These are phyloP conservation scores for Abrus precatorius DNA, from an alignment of 306 rosid genomes.

Conservation along the genomic window DNA sequence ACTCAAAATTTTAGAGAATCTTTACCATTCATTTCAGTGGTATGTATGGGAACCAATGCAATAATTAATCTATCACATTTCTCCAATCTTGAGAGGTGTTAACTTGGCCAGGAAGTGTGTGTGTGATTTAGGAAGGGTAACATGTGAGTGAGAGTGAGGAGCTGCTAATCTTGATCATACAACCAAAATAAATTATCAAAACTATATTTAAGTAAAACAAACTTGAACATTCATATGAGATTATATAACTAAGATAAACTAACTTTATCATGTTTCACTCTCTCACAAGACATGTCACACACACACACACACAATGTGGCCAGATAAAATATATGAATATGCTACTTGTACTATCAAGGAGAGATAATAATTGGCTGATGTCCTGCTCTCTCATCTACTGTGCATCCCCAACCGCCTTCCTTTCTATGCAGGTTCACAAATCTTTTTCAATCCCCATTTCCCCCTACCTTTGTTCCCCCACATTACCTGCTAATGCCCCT, in stretches of 20 bases:
- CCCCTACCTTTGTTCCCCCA: background rate
- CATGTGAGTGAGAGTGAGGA: background rate
- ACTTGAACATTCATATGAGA: background rate
- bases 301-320: background rate
- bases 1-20: conserved; percentile 27
- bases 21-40: conserved; percentile 22
- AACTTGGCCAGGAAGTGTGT: background rate
- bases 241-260: background rate
- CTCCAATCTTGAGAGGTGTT: conserved; percentile 3
- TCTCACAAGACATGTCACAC: background rate
- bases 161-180: background rate
- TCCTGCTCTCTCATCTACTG: conserved; percentile 19
- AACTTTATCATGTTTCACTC: background rate
- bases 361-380: background rate
- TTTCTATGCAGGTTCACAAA: background rate
- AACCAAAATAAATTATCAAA: background rate
- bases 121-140: background rate
- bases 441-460: background rate
- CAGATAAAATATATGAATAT: background rate
- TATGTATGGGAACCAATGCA: background rate
- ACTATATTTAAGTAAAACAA: background rate
- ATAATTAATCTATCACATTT: conserved; percentile 13
- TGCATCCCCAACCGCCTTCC: background rate
- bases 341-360: background rate
- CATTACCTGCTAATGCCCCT: background rate